These are phyloP conservation scores for Litchi chinensis DNA, from an alignment of 345 rosid species.

Conservation along the genomic window DNA sequence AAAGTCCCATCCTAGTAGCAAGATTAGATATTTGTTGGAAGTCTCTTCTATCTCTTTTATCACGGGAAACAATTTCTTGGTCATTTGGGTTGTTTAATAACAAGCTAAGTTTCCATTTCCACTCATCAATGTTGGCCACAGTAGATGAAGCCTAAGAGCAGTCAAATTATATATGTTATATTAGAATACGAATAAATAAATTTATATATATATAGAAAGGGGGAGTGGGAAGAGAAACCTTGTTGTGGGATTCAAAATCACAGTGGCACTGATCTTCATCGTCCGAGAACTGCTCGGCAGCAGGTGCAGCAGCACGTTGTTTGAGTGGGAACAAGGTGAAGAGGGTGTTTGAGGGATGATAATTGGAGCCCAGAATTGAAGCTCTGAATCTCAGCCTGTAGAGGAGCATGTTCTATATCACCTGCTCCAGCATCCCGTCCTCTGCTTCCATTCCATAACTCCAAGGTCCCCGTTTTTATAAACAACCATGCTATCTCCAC, in stretches of 20 bases:
- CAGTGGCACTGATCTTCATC: constrained; percentile 90
- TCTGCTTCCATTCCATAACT: no score
- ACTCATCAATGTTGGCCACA: constrained; percentile 88
- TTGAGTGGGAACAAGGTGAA: constrained; percentile 9
- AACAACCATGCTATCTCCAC: no score
- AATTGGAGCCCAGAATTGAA: not conserved
- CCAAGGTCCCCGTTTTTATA: no score
- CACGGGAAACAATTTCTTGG: constrained; percentile 84
- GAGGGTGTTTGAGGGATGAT: not conserved
- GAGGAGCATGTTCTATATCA: not conserved
- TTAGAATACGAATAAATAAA: no score
- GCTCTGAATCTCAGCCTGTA: not conserved
- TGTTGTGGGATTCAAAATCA: constrained; percentile 40
- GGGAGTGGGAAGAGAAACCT: constrained; percentile 41
- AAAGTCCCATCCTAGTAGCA: constrained; percentile 89
- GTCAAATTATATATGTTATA: not conserved
- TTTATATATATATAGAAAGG: not conserved
- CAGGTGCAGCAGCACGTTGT: constrained; percentile 45
- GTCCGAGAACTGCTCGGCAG: constrained; percentile 90
- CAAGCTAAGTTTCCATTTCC: constrained; percentile 97
- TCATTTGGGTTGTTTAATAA: constrained; percentile 72
- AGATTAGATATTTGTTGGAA: constrained; percentile 90
- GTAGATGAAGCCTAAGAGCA: constrained; percentile 84
- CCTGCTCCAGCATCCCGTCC: not conserved
- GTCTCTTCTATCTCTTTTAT: constrained; percentile 93